phyloP scores from a whole-genome alignment of 2,329 filamentous ascomycete species.

The Metarhizium robertsii region DNA sequence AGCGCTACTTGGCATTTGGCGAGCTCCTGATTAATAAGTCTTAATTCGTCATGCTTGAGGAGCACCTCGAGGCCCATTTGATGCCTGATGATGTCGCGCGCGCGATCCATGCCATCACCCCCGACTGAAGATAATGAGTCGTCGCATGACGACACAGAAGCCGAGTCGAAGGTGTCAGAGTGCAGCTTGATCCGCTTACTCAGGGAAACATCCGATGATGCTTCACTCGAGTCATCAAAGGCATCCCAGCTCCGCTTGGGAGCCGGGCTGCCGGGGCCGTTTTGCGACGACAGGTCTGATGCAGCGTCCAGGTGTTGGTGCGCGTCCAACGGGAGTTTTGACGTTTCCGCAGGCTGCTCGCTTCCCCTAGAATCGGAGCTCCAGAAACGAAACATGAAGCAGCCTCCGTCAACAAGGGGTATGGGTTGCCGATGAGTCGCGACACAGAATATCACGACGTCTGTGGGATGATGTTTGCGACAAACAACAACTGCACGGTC shows the following conservation, averaged over 20 bases:
- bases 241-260: conserved; percentile 31
- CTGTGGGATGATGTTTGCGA: conserved; percentile 6
- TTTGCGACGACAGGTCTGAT: neutral
- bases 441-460: conserved; percentile 10
- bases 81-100: conserved; percentile 68
- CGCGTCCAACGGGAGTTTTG: conserved; percentile 16
- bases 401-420: conserved; percentile 23
- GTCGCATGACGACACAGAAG: neutral
- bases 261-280: conserved; percentile 9
- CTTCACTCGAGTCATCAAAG: conserved; percentile 12
- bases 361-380: conserved; percentile 47
- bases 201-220: conserved; percentile 9
- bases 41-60: conserved; percentile 87
- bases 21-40: conserved; percentile 89
- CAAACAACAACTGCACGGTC: neutral
- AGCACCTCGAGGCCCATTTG: conserved; percentile 89
- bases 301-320: conserved; percentile 13
- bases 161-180: conserved; percentile 7
- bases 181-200: conserved; percentile 35
- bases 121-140: conserved; percentile 11
- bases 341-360: conserved; percentile 35
- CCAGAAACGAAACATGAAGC: conserved; percentile 55
- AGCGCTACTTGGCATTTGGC: conserved; percentile 90
- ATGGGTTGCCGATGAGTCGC: conserved; percentile 10
- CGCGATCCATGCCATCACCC: conserved; percentile 32